Evolutionary conservation across 2,329 filamentous ascomycete genomes (phyloP).

Genomic region (Bipolaris oryzae): DNA sequence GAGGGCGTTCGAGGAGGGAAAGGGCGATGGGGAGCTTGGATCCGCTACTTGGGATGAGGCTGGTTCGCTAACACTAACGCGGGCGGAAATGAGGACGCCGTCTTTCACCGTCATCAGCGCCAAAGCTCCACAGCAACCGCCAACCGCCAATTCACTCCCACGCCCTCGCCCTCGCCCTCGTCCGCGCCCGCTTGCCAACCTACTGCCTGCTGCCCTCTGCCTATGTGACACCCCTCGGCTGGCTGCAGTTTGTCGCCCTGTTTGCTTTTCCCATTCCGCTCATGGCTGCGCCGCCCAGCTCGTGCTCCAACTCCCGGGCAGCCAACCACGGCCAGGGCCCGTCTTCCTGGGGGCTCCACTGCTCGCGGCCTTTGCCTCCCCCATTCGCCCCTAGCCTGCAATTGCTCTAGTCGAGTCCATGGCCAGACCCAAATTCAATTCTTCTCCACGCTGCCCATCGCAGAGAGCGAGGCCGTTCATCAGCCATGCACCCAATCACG

Average conservation of each 20-base stretch:
- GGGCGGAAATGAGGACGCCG: constrained; percentile 46
- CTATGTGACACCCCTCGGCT: too few relatives aligned
- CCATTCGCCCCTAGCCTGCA: constrained; percentile 32
- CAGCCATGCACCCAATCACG: constrained; percentile 16
- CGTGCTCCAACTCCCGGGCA: constrained; percentile 8
- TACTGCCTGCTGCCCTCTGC: not conserved
- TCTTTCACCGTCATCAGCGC: constrained; percentile 38
- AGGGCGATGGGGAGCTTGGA: constrained; percentile 32
- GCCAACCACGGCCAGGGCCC: constrained; percentile 31
- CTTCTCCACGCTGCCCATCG: constrained; percentile 24
- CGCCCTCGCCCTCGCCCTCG: constrained; percentile 7
- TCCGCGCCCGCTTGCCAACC: too few relatives aligned
- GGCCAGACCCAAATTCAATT: constrained; percentile 32
- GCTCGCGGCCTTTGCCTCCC: constrained; percentile 6
- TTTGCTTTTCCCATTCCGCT: not conserved
- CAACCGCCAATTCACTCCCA: constrained; percentile 19
- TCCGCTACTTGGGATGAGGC: constrained; percentile 42
- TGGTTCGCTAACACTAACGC: constrained; percentile 45
- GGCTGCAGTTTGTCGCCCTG: too few relatives aligned
- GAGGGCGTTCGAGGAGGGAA: constrained; percentile 31
- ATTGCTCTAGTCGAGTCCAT: constrained; percentile 27
- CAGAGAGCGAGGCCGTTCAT: constrained; percentile 18
- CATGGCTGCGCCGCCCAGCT: not conserved
- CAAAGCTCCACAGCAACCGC: constrained; percentile 27
- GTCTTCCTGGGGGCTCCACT: constrained; percentile 23